Evolutionary conservation across 108 stramenopile genomes (phyloP), one percentile per base, ranked within the genome.

Genomic region (Tribonema minus): DNA sequence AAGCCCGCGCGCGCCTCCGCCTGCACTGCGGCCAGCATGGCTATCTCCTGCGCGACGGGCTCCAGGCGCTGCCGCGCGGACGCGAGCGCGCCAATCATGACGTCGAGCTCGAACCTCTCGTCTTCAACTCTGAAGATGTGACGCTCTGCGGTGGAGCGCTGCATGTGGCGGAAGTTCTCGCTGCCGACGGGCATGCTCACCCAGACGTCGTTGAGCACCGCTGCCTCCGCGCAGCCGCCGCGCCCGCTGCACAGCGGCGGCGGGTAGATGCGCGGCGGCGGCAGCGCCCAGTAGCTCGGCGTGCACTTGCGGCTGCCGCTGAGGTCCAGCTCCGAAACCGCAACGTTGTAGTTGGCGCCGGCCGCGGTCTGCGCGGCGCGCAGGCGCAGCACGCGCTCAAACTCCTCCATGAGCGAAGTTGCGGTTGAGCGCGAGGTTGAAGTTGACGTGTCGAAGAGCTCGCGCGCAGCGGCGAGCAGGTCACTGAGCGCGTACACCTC

Each of bases 31-130:
- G 9, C 20, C 12, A 96, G 85, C 32, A 80, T 69, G 6, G n/a
- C n/a, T 30, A 94, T 91, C 77, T 98, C 96, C 72, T 95, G 90
- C 1, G 91, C 94, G 36, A 97, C 86, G 0, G 96, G 96, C 70
- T 95, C 93, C 35, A 98, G 89, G 25, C 90, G 82, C 1, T 88
- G 84, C 84, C 96, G 90, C 12, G 95, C 92, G 41, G 84, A 69
- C 9, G 85, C 73, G 79, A 95, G 95, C 0, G 92, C 85, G 71
- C 96, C 98, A 59, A 98, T 96, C 34, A 95, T 93, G 92, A 97
- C 95, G 82, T 99, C 98, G 32, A 98, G 89, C 86, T 99, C 98
- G 82, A 89, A 95, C n/a, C 96, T 87, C 86, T 98, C 96, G 84
- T 99, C 98, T 80, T 99, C 98, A 64, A 88, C 88, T 34, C 93